Base-by-base conservation (phyloP, 192 early-diverging fungal species). In the Gaertneriomyces semiglobifer region DNA sequence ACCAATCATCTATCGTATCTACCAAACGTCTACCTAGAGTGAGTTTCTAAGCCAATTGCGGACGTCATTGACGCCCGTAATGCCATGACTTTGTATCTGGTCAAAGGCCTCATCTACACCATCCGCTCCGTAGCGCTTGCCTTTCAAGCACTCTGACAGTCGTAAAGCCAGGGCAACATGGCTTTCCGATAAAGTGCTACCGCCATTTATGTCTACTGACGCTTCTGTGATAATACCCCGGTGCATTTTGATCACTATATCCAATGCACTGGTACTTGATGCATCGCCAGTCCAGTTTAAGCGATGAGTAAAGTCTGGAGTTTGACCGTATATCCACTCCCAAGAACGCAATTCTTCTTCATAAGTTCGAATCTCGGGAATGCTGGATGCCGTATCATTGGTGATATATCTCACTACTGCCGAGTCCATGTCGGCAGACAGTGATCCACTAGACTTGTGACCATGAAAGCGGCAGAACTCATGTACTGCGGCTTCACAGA, bases 311-410 rank as follows among this genome's bases (percentile, higher is more conserved):
- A 97, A 97, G 67, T 90, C 86, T 33, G 95, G 95, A 6, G 95
- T 95, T 79, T 94, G 91, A 5, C 90, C 93, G 60, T 81, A 95
- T 57, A 86, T 88, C 93, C 95, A 98, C 38, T 93, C 88, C 90
- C 90, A 93, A 8, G 86, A 51, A 51, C 14, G 18, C 25, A 33
- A 33, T 33, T 33, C 25, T 33, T 33, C 25, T 33, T 33, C 25
- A 33, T 33, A 33, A 33, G 25, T 33, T 33, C 25, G 25, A 33
- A 33, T 33, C 25, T 33, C 25, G 18, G 14, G 48, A 51, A 1
- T n/a, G 18, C 2, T 51, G 18, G 48, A 51, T 14, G 18, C 14
- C 0, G 18, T 18, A 51, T n/a, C 14, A 14, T 2, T 18, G 48
- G 18, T 64, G 78, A 14, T 71, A 6, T 54, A 57, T 16, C 61